Base-by-base conservation (phyloP, 2,329 filamentous ascomycete species). In the Cladophialophora immunda region DNA sequence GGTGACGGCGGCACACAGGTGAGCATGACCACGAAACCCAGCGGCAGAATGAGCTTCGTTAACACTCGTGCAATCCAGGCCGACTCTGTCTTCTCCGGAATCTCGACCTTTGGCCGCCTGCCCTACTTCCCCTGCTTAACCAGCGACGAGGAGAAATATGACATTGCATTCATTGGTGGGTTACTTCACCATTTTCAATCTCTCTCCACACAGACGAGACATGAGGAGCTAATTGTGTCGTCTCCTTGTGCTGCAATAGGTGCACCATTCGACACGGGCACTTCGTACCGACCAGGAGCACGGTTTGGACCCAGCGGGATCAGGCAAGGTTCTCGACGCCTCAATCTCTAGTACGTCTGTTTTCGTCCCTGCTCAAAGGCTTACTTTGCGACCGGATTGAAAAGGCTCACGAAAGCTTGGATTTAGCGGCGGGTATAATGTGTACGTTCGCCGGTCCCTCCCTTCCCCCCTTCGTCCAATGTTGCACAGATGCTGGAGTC, bases 61-160 rank as follows among this genome's bases (percentile, higher is more conserved):
- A 30, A 64, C 61, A 38, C n/a, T 15, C 32, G 19, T 22, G 36
- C 13, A n/a, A 53, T 29, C n/a, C 68, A 94, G 90, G 92, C 92
- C 67, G 92, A 96, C 77, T 93, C 92, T 0, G 92, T 95, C 65
- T 96, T 95, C 80, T 94, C 91, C 1, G 92, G 92, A 30, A 95
- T 96, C 75, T 91, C 90, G 0, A 96, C 92, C 7, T 95, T 95
- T 76, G 92, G 92, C 11, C 89, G 92, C 58, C 81, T 95, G 50
- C 88, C 89, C 5, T 95, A 96, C 79, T 87, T 85, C 65, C 91
- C 91, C 2, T 96, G 92, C 76, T 83, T 96, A 3, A 83, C 86
- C n/a, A 89, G 86, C 68, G 84, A 87, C 47, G 85, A 88, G 29
- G 88, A 90, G 71, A 87, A 89, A 74, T 96, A 91, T 73, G 92